Base-by-base conservation (phyloP, 805 yeast genomes). In the Grigorovia jiainica region DNA sequence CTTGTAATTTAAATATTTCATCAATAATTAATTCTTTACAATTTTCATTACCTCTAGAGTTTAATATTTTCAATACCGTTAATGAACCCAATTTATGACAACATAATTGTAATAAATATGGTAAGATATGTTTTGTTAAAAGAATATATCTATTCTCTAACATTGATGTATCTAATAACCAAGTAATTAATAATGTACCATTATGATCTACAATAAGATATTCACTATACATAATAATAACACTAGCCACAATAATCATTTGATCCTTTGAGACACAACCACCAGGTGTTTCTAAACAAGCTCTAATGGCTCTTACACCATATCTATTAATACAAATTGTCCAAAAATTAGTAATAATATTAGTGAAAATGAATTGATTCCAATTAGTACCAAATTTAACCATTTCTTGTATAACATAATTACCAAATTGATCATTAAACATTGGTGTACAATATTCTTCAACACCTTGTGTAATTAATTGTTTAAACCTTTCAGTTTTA, bases 361-460 rank as follows among this genome's bases (percentile, higher is more conserved):
- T 74, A 61, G 89, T 95, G 59, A 85, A 82, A 32, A 92, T 83
- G 55, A 90, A 90, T 56, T 86, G 87, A 56, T 84, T 85, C 73
- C 80, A 87, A 0, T 95, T 95, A 5, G 82, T 64, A 0, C 90
- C 92, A 65, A 89, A 92, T 58, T 85, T 85, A 50, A 89, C 72
- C 55, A 95, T 90, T 40, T 96, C 86, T 64, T 92, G 98, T 43
- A 92, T 76, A n/a, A 89, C 97, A 60, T 92, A 92, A 61, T 92
- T 92, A 47, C 97, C 98, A 68, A 84, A 92, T 59, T 92, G 97
- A 59, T 92, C 98, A 56, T 87, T 81, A 58, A 92, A 83, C 48
- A 92, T 68, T 37, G 87, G 84, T 0, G 84, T 84, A 34, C 90
- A 75, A 55, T 82, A 87, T 1, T 95, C 94, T 46, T 76, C 75